These are phyloP conservation scores for Infundibulicybe gibba DNA, from an alignment of 768 basidiomycete genomes.

Conservation along the genomic window DNA sequence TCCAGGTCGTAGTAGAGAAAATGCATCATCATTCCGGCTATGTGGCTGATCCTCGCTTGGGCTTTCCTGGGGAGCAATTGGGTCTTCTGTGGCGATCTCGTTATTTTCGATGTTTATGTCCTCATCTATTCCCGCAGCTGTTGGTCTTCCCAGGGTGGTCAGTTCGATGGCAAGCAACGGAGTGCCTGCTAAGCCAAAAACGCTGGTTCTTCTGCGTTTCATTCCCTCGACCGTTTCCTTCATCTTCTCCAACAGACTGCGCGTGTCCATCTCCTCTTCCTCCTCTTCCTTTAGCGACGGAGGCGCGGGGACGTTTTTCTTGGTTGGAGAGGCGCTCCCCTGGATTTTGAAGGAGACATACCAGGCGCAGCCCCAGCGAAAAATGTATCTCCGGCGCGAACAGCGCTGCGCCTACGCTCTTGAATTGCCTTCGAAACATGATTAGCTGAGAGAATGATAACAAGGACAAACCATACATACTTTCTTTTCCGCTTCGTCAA, in stretches of 20 bases:
- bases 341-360: constrained; percentile 31
- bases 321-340: not conserved
- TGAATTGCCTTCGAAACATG: constrained; percentile 46
- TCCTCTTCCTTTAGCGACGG: constrained; percentile 19
- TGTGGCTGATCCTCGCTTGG: not conserved
- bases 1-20: constrained; percentile 15
- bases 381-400: constrained; percentile 44
- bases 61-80: not conserved
- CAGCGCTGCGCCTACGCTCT: constrained; percentile 58
- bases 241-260: constrained; percentile 43
- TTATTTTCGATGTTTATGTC: not conserved
- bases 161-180: not conserved
- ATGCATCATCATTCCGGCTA: constrained; percentile 2
- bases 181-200: constrained; percentile 10
- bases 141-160: not conserved
- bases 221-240: constrained; percentile 44
- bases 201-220: constrained; percentile 39
- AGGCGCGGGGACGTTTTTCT: constrained; percentile 4
- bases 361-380: constrained; percentile 55
- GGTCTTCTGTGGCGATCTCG: not conserved
- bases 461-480: constrained; percentile 14
- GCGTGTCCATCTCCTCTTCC: constrained; percentile 34
- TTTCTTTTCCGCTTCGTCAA: constrained; percentile 47
- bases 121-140: not conserved
- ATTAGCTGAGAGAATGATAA: not conserved